Evolutionary conservation across 2,329 filamentous ascomycete species (phyloP), one percentile per base, ranked within the genome.

Genomic region (Leptographium galeiforme): DNA sequence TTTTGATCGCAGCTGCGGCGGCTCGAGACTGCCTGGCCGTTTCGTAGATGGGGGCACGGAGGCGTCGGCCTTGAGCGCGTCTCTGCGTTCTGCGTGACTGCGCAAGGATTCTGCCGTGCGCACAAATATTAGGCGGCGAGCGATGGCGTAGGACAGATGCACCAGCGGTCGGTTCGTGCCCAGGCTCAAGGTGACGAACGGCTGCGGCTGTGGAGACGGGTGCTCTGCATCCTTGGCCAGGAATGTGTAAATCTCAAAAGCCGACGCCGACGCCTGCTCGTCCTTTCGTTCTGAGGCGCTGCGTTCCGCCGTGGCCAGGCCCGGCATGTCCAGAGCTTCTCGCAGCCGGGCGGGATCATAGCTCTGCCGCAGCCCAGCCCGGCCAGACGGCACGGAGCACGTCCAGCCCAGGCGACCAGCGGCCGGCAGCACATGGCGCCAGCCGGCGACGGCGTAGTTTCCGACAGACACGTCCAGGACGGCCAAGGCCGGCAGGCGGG

Each of bases 401-500:
- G 2, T 19, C 48, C 48, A 50, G 48, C 30, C 38, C 8, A 50
- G 34, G 6, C 38, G 40, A 8, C 19, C 46, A 1, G 12, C 14
- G 16, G 19, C 8, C 2, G 7, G 11, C 13, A 6, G 2, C 10
- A 4, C n/a, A 16, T 43, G n/a, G 46, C 14, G 16, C 52, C 52
- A 49, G 33, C 30, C 13, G 5, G 39, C 30, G 8, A 4, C 8
- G 12, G 6, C 5, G 33, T 41, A 18, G 60, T 57, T 6, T 64
- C 69, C 65, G 64, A 30, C 73, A 63, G 55, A 75, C 12, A 59
- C 25, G 4, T 56, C 73, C 58, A 73, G 73, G 5, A 76, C 51
- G 1, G 64, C 66, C 34, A 79, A 63, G 2, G 68, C 64, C 0
- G 73, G 74, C 47, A 78, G 74, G 5, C 60, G 61, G 11, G 66